Conservation (phyloP, 2,329 filamentous ascomycete species). For the Botryosphaeria dothidea region DNA sequence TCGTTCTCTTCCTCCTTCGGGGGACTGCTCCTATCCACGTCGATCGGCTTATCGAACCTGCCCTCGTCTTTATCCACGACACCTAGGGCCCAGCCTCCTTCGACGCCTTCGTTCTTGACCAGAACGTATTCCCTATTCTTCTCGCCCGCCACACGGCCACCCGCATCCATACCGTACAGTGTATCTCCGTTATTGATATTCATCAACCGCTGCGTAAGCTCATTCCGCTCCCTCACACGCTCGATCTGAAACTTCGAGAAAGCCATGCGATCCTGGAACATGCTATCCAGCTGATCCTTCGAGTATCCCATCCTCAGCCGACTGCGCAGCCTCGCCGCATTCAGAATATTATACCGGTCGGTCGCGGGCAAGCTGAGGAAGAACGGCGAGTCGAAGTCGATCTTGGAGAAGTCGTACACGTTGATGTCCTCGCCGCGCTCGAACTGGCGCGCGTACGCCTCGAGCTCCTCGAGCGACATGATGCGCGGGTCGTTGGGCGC, state of each 20-base stretch:
- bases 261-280: slow-evolving; percentile 98
- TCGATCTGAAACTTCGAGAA: slow-evolving; percentile 98
- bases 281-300: slow-evolving; percentile 91
- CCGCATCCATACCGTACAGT: slow-evolving; percentile 69
- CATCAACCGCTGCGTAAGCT: slow-evolving; percentile 94
- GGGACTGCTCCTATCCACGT: slow-evolving; percentile 68
- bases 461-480: slow-evolving; percentile 92
- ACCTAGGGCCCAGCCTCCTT: slow-evolving; percentile 93
- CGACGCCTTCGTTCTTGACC: slow-evolving; percentile 91
- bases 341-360: slow-evolving; percentile 96
- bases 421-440: slow-evolving; percentile 86
- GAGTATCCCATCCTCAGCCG: slow-evolving; percentile 92
- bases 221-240: slow-evolving; percentile 86
- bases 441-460: slow-evolving; percentile 92
- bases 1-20: slow-evolving; percentile 56
- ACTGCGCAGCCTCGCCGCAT: slow-evolving; percentile 85
- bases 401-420: slow-evolving; percentile 94
- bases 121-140: slow-evolving; percentile 92
- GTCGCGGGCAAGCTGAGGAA: slow-evolving; percentile 87
- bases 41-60: slow-evolving; percentile 83
- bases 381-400: slow-evolving; percentile 95
- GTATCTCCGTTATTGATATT: slow-evolving; percentile 61
- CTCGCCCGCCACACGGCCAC: slow-evolving; percentile 75
- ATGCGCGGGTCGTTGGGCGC: slow-evolving; percentile 89
- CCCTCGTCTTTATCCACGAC: slow-evolving; percentile 86